A percentile compares a stretch with the other conserved stretches of the same genome.
Evolutionary conservation across 257 asterid species (phyloP).

Genomic region (Dorcoceras hygrometricum): DNA sequence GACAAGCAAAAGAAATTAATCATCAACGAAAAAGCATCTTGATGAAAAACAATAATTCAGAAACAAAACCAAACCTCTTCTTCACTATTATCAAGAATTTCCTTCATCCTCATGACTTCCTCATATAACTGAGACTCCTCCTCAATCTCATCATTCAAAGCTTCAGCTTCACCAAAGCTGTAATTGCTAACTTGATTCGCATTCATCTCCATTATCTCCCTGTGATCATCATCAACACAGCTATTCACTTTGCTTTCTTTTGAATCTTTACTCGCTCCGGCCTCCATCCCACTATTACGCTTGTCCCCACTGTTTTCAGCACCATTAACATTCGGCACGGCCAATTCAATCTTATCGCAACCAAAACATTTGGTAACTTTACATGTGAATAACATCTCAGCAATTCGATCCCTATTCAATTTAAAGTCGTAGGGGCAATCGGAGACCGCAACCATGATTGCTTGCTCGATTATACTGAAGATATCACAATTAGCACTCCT

Average conservation of each 20-base stretch:
- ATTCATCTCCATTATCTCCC: conserved; percentile 24
- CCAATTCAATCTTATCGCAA: conserved; percentile 24
- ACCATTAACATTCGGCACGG: conserved; percentile 23
- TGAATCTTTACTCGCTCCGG: conserved; percentile 28
- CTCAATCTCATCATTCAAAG: conserved; percentile 31
- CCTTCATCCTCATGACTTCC: conserved; percentile 34
- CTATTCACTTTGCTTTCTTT: conserved; percentile 35
- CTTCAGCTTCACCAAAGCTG: conserved; percentile 33
- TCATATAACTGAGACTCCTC: conserved; percentile 23
- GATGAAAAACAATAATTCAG: conserved; percentile 1
- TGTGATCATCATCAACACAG: conserved; percentile 24
- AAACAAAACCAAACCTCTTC: conserved; percentile 38
- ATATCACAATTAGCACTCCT: conserved; percentile 30
- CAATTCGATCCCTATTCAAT: conserved; percentile 44
- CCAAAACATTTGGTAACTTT: conserved; percentile 28
- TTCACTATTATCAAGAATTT: conserved; percentile 39
- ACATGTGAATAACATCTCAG: conserved; percentile 39
- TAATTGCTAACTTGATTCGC: conserved; percentile 23
- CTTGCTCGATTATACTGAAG: conserved; percentile 41
- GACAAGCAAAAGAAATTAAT: background rate
- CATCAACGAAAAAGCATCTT: background rate
- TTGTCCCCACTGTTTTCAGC: conserved; percentile 1
- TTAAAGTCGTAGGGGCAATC: conserved; percentile 50
- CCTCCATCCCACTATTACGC: conserved; percentile 22
- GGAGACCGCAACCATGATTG: conserved; percentile 44